A percentile compares a stretch with the other conserved stretches of the same genome.
Conservation (phyloP, 2,329 filamentous ascomycete genomes). For the Epichloe elymi region DNA sequence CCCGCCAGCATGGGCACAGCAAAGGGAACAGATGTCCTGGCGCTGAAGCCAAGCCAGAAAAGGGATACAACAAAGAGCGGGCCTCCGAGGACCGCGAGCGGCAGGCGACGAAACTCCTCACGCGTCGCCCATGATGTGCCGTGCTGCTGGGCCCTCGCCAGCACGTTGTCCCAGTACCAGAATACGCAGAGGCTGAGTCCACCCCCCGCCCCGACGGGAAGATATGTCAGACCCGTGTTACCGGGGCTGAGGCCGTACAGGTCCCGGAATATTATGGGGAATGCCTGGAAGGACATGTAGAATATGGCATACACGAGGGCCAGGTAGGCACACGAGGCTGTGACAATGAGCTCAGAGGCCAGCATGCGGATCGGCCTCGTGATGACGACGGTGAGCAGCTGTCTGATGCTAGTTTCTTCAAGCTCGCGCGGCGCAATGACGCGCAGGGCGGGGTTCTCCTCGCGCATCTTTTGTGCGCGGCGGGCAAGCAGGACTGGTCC, state of each 20-base stretch:
- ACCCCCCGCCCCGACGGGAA: slow-evolving; percentile 55
- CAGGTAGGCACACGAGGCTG: slow-evolving; percentile 56
- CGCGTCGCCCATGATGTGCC: slow-evolving; percentile 43
- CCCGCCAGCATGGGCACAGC: slow-evolving; percentile 46
- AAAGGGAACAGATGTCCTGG: slow-evolving; percentile 33
- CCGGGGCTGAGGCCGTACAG: slow-evolving; percentile 52
- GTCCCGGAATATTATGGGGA: slow-evolving; percentile 53
- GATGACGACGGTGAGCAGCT: slow-evolving; percentile 53
- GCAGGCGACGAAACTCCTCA: slow-evolving; percentile 57
- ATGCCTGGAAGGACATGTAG: slow-evolving; percentile 66
- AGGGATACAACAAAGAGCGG: slow-evolving; percentile 46
- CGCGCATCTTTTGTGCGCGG: slow-evolving; percentile 44
- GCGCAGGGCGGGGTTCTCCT: slow-evolving; percentile 33
- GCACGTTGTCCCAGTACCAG: slow-evolving; percentile 50
- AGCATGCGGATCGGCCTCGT: slow-evolving; percentile 63
- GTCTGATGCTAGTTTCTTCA: slow-evolving; percentile 41
- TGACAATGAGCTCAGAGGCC: slow-evolving; percentile 57
- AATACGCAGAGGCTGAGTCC: slow-evolving; percentile 44
- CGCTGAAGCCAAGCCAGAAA: slow-evolving; percentile 53
- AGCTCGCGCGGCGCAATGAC: slow-evolving; percentile 51
- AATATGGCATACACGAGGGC: slow-evolving; percentile 55
- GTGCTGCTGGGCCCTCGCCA: slow-evolving; percentile 36
- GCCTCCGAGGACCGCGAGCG: slow-evolving; percentile 59
- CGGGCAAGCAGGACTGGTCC: slow-evolving; percentile 44
- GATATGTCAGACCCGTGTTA: slow-evolving; percentile 51